Conservation (phyloP, 345 rosid genomes). For the Garcia nutans region DNA sequence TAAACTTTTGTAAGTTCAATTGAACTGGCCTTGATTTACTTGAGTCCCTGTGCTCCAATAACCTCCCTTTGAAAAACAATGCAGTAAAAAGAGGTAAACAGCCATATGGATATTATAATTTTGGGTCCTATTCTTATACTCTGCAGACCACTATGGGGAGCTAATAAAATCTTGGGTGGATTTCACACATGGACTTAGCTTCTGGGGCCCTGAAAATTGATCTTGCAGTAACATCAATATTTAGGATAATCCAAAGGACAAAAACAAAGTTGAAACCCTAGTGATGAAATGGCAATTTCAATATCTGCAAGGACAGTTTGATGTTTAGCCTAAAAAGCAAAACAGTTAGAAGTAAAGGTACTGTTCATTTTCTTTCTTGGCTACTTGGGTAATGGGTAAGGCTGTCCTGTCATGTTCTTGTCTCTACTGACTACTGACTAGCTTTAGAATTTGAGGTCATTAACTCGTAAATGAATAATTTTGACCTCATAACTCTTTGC, state of each 20-base stretch:
- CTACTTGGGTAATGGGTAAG: not conserved
- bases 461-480: not conserved
- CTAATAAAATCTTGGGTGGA: conserved; percentile 1
- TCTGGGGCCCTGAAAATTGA: not conserved
- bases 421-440: not conserved
- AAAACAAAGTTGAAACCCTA: not conserved
- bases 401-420: conserved; percentile 12
- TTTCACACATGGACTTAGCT: not conserved
- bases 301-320: not conserved
- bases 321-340: not conserved
- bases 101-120: not conserved
- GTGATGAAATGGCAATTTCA: not conserved
- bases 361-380: not conserved
- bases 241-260: not conserved
- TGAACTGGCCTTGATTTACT: not conserved
- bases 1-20: too few species aligned
- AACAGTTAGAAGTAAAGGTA: not conserved
- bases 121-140: not conserved
- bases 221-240: not conserved
- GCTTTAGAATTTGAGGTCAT: not conserved
- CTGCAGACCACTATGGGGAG: not conserved
- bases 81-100: not conserved
- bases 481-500: not conserved
- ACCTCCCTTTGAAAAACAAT: not conserved
- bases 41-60: not conserved